Conservation (phyloP, 2,329 filamentous ascomycete genomes). For the Parafenestella ontariensis region DNA sequence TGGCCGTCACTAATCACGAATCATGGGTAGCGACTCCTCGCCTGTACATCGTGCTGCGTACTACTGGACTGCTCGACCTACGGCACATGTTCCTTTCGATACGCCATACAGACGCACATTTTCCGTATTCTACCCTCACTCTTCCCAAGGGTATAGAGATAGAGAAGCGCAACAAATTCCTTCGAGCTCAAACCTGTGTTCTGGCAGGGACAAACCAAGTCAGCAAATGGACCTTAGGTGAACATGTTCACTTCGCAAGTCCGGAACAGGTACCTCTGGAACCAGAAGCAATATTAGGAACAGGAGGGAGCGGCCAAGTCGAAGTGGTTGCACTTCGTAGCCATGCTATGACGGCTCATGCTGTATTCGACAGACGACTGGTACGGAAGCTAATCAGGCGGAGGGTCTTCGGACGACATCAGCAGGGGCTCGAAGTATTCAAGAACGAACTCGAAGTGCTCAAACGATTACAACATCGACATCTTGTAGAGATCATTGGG, state of each 20-base stretch:
- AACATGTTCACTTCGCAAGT: not conserved
- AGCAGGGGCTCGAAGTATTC: too few species aligned
- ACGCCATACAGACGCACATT: not conserved
- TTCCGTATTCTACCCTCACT: not conserved
- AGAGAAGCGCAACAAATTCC: not conserved
- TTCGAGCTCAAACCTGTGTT: not conserved
- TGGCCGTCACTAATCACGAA: not conserved
- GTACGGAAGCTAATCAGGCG: too few species aligned
- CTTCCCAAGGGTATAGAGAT: not conserved
- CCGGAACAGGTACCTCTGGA: not conserved
- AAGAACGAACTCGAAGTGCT: not conserved
- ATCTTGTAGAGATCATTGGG: constrained; percentile 36
- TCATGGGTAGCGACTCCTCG: not conserved
- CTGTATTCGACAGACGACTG: too few species aligned
- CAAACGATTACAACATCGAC: constrained; percentile 34
- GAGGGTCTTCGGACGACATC: too few species aligned
- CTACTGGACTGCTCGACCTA: not conserved
- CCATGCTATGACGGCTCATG: too few species aligned
- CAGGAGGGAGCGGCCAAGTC: too few species aligned
- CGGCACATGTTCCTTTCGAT: not conserved
- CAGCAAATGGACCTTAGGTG: not conserved
- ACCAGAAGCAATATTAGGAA: not conserved
- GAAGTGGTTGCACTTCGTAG: too few species aligned
- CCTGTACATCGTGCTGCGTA: too few species aligned
- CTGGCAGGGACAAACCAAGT: not conserved